Conservation (phyloP, 108 stramenopile genomes). For the Hondaea fermentalgiana region DNA sequence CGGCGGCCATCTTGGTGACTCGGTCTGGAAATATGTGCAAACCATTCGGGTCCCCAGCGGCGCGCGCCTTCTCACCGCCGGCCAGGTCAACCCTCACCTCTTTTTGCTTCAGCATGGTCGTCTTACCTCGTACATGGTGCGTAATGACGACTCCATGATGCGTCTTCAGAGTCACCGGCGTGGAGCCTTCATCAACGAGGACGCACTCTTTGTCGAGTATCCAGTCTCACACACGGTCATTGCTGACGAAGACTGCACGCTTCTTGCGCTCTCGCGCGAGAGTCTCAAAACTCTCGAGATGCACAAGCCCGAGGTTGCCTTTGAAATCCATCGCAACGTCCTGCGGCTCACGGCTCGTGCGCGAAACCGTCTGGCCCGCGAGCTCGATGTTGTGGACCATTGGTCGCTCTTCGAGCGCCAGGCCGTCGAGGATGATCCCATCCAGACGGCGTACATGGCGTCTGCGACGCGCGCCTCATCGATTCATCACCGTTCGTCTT, state of each 20-base stretch:
- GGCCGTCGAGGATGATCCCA: not conserved
- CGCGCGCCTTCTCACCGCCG: not conserved
- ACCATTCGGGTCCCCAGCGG: not conserved
- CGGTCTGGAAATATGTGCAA: not conserved
- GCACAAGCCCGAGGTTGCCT: not conserved
- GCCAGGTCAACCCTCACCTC: not conserved
- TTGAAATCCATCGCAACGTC: not conserved
- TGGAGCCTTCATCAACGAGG: slow-evolving; percentile 9
- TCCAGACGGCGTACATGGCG: not conserved
- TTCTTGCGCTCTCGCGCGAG: not conserved
- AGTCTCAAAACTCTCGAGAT: not conserved
- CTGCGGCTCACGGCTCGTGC: not conserved
- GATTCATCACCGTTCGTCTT: not conserved
- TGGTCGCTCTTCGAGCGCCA: not conserved
- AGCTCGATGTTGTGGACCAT: slow-evolving; percentile 6
- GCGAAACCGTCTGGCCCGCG: not conserved
- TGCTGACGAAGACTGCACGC: not conserved
- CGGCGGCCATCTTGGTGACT: slow-evolving; percentile 18
- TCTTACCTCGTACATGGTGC: not conserved
- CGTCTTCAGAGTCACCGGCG: slow-evolving; percentile 7
- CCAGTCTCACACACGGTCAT: not conserved
- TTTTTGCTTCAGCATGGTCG: slow-evolving; percentile 4
- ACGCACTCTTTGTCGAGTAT: not conserved
- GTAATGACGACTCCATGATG: not conserved
- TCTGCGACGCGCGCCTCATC: not conserved